Percentiles rank a stretch among this genome's conserved stretches.
Evolutionary conservation across 495 filamentous ascomycete genomes (phyloP).

Genomic region (Rhypophila decipiens): DNA sequence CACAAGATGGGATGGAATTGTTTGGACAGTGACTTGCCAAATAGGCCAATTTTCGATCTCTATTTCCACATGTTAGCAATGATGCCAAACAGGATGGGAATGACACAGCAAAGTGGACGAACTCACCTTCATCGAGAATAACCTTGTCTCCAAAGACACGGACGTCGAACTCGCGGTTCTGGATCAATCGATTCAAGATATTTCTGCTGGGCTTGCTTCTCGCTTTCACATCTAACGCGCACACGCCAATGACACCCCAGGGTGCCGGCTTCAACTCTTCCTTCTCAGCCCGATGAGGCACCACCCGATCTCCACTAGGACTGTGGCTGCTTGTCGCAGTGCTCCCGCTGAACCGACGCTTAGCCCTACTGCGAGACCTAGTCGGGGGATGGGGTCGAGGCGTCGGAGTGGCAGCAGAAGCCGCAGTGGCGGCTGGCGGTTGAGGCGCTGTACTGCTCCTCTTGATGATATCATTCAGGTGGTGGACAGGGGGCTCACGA

Average conservation of each 20-base stretch:
- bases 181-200: slow-evolving; percentile 84
- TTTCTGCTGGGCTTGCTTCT: slow-evolving; percentile 93
- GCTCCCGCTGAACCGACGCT: slow-evolving; percentile 69
- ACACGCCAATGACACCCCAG: slow-evolving; percentile 74
- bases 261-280: slow-evolving; percentile 46
- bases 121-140: slow-evolving; percentile 81
- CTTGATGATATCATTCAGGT: slow-evolving; percentile 29
- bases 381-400: slow-evolving; percentile 40
- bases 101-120: neutral
- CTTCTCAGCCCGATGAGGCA: slow-evolving; percentile 36
- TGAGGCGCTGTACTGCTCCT: slow-evolving; percentile 2
- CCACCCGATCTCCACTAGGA: slow-evolving; percentile 49
- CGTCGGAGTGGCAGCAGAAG: slow-evolving; percentile 4
- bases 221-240: slow-evolving; percentile 91
- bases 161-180: slow-evolving; percentile 89
- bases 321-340: slow-evolving; percentile 67
- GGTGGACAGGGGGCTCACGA: slow-evolving; percentile 29
- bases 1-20: neutral
- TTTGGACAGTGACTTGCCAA: slow-evolving; percentile 33
- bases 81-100: slow-evolving; percentile 3
- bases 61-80: slow-evolving; percentile 23
- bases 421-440: slow-evolving; percentile 5
- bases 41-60: slow-evolving; percentile 69
- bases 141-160: slow-evolving; percentile 98
- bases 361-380: slow-evolving; percentile 66